Percentiles rank a stretch among this genome's conserved stretches.
phyloP scores from a whole-genome alignment of 345 rosid species.

The Rhodamnia argentea region DNA sequence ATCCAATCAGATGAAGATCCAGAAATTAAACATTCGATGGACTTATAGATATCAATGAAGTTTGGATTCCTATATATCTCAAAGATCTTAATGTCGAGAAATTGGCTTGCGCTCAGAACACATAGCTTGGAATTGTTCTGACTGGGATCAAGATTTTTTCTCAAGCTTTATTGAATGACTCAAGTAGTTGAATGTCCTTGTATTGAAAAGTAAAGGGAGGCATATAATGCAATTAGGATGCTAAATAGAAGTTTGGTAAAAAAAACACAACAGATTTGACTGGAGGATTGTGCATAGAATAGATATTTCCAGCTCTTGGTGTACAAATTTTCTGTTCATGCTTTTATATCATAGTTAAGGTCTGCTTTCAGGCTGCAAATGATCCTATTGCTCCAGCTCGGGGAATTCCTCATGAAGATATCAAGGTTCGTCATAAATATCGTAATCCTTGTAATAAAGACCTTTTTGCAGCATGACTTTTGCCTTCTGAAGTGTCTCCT shows the following conservation, averaged over 20 bases:
- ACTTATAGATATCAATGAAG: not conserved
- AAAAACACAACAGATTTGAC: not conserved
- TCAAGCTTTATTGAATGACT: not conserved
- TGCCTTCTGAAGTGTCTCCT: not conserved
- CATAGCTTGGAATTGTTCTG: not conserved
- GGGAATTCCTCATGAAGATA: slow-evolving; percentile 80
- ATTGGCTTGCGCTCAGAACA: not conserved
- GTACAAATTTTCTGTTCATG: not conserved
- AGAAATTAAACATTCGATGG: not conserved
- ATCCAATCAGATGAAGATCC: not conserved
- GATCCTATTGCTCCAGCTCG: slow-evolving; percentile 89
- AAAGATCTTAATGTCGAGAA: not conserved
- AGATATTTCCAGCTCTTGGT: not conserved
- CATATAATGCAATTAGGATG: not conserved
- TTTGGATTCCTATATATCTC: not conserved
- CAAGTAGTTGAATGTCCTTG: not conserved
- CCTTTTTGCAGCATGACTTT: not conserved
- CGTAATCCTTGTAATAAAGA: not conserved
- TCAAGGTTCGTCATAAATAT: slow-evolving; percentile 35
- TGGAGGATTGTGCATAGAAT: not conserved
- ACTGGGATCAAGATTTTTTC: not conserved
- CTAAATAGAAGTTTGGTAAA: not conserved
- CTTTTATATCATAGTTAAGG: not conserved
- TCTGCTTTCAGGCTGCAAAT: slow-evolving; percentile 50
- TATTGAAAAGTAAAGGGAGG: not conserved